Conservation (phyloP, 495 filamentous ascomycete species). For the Neurospora sp. region DNA sequence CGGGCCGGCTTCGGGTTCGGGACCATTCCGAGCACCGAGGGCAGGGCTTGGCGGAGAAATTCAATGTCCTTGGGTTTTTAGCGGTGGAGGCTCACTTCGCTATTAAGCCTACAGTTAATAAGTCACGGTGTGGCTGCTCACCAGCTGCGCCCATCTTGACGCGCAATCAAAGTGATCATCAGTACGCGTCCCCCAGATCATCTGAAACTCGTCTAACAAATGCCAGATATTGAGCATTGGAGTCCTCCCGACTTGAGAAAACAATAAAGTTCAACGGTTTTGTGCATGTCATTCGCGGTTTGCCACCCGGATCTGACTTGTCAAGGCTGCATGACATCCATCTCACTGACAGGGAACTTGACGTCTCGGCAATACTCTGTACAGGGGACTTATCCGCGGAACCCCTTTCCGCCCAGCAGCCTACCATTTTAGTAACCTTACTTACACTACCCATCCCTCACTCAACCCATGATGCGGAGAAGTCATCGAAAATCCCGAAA, state of each 20-base stretch:
- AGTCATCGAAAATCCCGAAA: slow-evolving; percentile 48
- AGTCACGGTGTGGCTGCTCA: background rate
- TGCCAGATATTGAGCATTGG: background rate
- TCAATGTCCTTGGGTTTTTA: background rate
- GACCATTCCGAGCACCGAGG: background rate
- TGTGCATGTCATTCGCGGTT: background rate
- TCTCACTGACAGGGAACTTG: background rate
- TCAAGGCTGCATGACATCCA: background rate
- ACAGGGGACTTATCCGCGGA: background rate
- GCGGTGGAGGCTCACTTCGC: background rate
- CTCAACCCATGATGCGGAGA: slow-evolving; percentile 17
- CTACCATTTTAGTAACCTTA: background rate
- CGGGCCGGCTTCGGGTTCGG: background rate
- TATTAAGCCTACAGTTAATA: background rate
- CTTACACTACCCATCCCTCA: background rate
- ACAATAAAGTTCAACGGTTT: background rate
- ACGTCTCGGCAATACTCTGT: background rate
- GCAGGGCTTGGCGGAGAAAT: background rate
- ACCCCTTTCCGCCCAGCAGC: background rate
- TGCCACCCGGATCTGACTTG: background rate
- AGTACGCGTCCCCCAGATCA: background rate
- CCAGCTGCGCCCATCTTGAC: background rate
- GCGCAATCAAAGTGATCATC: background rate
- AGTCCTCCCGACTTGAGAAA: background rate
- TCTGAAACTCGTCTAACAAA: background rate